A percentile compares a stretch with the other conserved stretches of the same genome.
Evolutionary conservation across 179 eudicot genomes (phyloP).

Genomic region (Beta lomatogona): DNA sequence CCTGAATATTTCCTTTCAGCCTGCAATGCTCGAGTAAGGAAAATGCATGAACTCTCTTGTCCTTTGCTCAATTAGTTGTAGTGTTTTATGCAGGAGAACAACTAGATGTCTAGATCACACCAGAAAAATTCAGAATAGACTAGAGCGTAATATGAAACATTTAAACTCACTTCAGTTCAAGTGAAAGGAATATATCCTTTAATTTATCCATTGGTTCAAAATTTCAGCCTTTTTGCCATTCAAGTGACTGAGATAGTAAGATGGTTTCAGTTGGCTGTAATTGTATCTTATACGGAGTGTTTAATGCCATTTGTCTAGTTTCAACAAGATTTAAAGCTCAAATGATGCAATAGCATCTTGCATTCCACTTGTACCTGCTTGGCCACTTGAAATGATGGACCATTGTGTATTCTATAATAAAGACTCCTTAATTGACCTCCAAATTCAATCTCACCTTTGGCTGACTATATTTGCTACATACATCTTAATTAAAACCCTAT

Average conservation of each 20-base stretch:
- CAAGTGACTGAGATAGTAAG: neutral
- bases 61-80: conserved; percentile 3
- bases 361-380: neutral
- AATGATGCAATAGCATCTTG: neutral
- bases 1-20: conserved; percentile 78
- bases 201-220: neutral
- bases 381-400: neutral
- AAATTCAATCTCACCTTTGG: neutral
- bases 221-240: neutral
- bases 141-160: too few species aligned
- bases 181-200: too few species aligned
- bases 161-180: too few species aligned
- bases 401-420: neutral
- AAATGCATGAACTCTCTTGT: conserved; percentile 2
- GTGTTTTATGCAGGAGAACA: neutral
- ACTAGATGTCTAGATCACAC: too few species aligned
- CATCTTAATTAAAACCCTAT: neutral
- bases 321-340: neutral
- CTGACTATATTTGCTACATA: neutral
- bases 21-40: conserved; percentile 84
- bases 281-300: neutral
- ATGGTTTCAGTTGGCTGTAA: neutral
- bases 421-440: conserved; percentile 4
- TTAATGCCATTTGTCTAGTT: neutral
- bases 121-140: too few species aligned